Percentiles rank a stretch among this genome's conserved stretches.
Evolutionary conservation across 148 eudicot genomes (phyloP).

Genomic region (Arctostaphylos glauca): DNA sequence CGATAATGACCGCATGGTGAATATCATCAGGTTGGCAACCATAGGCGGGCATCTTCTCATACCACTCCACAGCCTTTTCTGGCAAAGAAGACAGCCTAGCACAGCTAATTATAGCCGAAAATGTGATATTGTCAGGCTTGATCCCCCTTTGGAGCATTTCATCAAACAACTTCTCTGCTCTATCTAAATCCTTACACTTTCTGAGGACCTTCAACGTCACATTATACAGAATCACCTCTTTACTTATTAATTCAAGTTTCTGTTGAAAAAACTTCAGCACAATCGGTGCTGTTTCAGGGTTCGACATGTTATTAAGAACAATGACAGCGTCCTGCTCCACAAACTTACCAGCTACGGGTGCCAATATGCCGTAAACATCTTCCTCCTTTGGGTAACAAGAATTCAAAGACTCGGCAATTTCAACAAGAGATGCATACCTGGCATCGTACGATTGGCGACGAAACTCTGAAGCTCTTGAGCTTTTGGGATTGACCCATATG

Average conservation of each 20-base stretch:
- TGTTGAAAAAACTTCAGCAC: slow-evolving; percentile 43
- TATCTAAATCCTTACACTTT: slow-evolving; percentile 56
- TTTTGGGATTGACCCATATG: slow-evolving; percentile 81
- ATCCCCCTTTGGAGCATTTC: slow-evolving; percentile 62
- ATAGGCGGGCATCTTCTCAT: slow-evolving; percentile 65
- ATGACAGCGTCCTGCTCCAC: slow-evolving; percentile 72
- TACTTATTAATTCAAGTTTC: slow-evolving; percentile 21
- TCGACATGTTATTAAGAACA: slow-evolving; percentile 59
- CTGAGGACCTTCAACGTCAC: slow-evolving; percentile 74
- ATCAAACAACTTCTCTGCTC: slow-evolving; percentile 67
- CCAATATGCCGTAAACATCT: slow-evolving; percentile 38
- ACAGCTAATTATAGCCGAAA: slow-evolving; percentile 80
- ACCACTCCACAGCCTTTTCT: slow-evolving; percentile 73
- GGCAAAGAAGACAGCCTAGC: slow-evolving; percentile 60
- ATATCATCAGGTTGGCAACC: slow-evolving; percentile 69
- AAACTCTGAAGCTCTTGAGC: slow-evolving; percentile 55
- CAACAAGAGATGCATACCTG: slow-evolving; percentile 57
- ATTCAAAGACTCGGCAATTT: slow-evolving; percentile 46
- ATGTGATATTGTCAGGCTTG: slow-evolving; percentile 74
- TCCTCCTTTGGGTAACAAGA: slow-evolving; percentile 36
- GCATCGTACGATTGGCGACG: slow-evolving; percentile 44
- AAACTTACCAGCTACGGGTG: slow-evolving; percentile 32
- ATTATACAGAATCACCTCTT: slow-evolving; percentile 59
- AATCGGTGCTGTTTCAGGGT: slow-evolving; percentile 42
- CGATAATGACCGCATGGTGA: slow-evolving; percentile 77